phyloP scores from a whole-genome alignment of 805 yeast species.

The Spathaspora arborariae region DNA sequence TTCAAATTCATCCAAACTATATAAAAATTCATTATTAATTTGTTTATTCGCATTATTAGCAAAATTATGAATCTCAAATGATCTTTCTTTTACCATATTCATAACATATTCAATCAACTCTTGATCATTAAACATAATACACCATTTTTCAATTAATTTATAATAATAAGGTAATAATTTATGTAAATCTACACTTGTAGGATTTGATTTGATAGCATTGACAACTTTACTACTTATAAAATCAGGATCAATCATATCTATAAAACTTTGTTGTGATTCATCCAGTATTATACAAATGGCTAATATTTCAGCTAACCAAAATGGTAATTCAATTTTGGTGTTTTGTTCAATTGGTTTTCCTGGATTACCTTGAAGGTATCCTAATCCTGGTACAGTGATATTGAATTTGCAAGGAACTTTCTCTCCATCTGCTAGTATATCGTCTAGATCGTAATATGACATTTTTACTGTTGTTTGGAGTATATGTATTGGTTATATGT shows the following conservation, averaged over 20 bases:
- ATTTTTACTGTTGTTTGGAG: too few species aligned
- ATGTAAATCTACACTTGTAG: slow-evolving; percentile 63
- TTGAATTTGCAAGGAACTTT: slow-evolving; percentile 79
- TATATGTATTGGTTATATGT: too few species aligned
- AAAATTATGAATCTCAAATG: slow-evolving; percentile 67
- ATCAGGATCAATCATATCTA: slow-evolving; percentile 69
- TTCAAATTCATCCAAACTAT: slow-evolving; percentile 75
- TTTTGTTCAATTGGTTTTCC: slow-evolving; percentile 56
- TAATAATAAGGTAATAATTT: slow-evolving; percentile 65
- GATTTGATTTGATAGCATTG: slow-evolving; percentile 78
- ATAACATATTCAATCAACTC: slow-evolving; percentile 50
- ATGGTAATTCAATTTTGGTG: slow-evolving; percentile 71
- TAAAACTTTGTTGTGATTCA: slow-evolving; percentile 42
- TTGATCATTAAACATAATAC: slow-evolving; percentile 61
- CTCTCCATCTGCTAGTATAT: slow-evolving; percentile 65
- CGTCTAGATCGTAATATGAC: slow-evolving; percentile 81
- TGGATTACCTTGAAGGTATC: slow-evolving; percentile 77
- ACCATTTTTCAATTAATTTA: slow-evolving; percentile 73
- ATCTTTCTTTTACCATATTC: slow-evolving; percentile 57
- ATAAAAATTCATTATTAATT: slow-evolving; percentile 49
- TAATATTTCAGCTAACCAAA: slow-evolving; percentile 82
- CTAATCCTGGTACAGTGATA: slow-evolving; percentile 79
- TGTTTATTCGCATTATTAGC: slow-evolving; percentile 54
- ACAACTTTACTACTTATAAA: slow-evolving; percentile 60
- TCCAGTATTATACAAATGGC: slow-evolving; percentile 45